phyloP scores from a whole-genome alignment of 2,329 filamentous ascomycete species.

The Penicillium sp. region DNA sequence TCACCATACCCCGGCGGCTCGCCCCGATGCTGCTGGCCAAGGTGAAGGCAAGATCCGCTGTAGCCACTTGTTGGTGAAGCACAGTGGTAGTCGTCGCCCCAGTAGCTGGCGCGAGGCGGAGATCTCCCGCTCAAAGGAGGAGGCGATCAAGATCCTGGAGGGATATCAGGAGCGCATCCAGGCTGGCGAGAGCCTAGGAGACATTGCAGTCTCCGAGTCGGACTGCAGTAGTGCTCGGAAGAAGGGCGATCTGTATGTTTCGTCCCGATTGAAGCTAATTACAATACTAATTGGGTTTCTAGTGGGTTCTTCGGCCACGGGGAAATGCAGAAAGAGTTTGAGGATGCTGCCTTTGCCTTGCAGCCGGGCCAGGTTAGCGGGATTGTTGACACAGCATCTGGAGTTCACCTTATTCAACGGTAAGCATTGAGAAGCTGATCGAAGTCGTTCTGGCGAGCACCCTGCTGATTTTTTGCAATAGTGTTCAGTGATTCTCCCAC shows the following conservation, averaged over 20 bases:
- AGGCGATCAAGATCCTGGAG: slow-evolving; percentile 78
- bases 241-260: slow-evolving; percentile 77
- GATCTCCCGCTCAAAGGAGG: slow-evolving; percentile 86
- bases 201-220: slow-evolving; percentile 85
- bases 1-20: slow-evolving; percentile 66
- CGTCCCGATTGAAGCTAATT: background rate
- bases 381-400: slow-evolving; percentile 89
- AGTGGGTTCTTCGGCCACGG: slow-evolving; percentile 89
- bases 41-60: slow-evolving; percentile 86
- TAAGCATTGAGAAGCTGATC: slow-evolving; percentile 47
- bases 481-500: no score
- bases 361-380: slow-evolving; percentile 84
- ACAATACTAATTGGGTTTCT: slow-evolving; percentile 2
- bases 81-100: slow-evolving; percentile 82
- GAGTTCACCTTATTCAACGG: slow-evolving; percentile 95
- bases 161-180: slow-evolving; percentile 77
- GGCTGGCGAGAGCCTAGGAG: slow-evolving; percentile 72
- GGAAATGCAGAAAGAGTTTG: slow-evolving; percentile 99
- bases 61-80: slow-evolving; percentile 92
- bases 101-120: slow-evolving; percentile 91
- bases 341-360: slow-evolving; percentile 91
- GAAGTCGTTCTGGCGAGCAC: no score
- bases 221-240: slow-evolving; percentile 97
- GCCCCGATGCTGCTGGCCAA: slow-evolving; percentile 41
- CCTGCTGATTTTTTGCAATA: no score